Evolutionary conservation across 306 rosid species (phyloP).

Genomic region (Purshia tridentata): DNA sequence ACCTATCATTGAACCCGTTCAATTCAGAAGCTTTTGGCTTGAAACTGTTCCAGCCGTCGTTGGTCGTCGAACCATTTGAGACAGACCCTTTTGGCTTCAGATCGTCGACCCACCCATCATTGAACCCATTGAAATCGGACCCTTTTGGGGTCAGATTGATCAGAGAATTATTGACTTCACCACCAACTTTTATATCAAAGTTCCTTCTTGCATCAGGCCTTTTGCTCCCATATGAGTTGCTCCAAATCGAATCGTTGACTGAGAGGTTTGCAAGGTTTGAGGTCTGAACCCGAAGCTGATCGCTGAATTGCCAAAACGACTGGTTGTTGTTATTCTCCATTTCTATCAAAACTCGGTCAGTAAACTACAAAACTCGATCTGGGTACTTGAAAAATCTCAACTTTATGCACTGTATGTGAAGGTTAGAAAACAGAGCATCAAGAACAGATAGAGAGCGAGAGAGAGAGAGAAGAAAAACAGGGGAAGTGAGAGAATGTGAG

Average conservation of each 20-base stretch:
- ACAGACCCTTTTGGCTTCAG: conserved; percentile 31
- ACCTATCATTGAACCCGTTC: conserved; percentile 30
- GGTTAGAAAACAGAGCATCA: neutral
- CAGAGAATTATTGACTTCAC: conserved; percentile 46
- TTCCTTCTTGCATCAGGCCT: conserved; percentile 57
- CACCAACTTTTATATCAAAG: conserved; percentile 86
- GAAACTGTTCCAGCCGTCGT: conserved; percentile 37
- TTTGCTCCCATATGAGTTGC: conserved; percentile 48
- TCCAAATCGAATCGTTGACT: conserved; percentile 82
- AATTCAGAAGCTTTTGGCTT: conserved; percentile 35
- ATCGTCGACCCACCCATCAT: conserved; percentile 10
- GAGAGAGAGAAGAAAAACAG: neutral
- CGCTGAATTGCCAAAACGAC: conserved; percentile 84
- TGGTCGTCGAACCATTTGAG: conserved; percentile 8
- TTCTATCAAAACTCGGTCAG: neutral
- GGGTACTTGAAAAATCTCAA: neutral
- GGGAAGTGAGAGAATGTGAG: neutral
- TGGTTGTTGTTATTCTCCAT: conserved; percentile 66
- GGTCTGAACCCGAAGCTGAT: conserved; percentile 68
- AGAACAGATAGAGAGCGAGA: neutral
- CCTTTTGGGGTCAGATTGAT: conserved; percentile 30
- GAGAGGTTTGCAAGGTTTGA: conserved; percentile 58
- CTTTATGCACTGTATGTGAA: neutral
- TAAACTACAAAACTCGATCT: neutral
- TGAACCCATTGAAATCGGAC: conserved; percentile 42